Base-by-base conservation (phyloP, 2,329 filamentous ascomycete species). In the Colletotrichum cordylinicola region DNA sequence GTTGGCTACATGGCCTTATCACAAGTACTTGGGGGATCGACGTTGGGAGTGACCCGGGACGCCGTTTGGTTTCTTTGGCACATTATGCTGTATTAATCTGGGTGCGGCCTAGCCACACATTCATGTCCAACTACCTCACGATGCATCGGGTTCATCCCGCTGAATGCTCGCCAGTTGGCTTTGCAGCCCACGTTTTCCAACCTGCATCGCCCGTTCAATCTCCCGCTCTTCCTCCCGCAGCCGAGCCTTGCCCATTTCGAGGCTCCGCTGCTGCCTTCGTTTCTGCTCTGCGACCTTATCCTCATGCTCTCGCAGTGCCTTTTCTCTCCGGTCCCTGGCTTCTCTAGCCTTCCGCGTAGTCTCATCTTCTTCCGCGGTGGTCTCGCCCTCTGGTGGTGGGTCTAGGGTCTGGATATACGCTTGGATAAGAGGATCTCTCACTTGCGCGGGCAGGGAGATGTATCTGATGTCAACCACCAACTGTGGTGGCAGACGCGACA, bases 381-480 rank as follows among this genome's bases (percentile, higher is more conserved):
- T 78, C 10, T 79, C 80, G 1, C 72, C 77, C 3, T 78, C 80
- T 0, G 92, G 92, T 21, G 92, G 89, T 6, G 91, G 87, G 5
- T 90, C 89, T 2, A 96, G 84, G 0, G 89, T 92, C 74, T 90
- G 88, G 33, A 96, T 91, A 80, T 93, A 94, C 4, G 91, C 90
- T 80, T 92, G 90, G 8, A 96, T 85, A 8, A 96, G 84, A 2
- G 90, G 85, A 78, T 96, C 92, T 21, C 95, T 89, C 1, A 89
- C 87, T 52, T 87, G 84, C 1, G 90, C 82, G 31, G 93, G 90
- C 1, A 96, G 86, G 6, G 92, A 93, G 39, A 95, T 91, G 82
- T 92, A 96, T 60, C 93, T 90, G 43, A 95, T 83, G 81, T 96
- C 94, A 18, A 88, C 87, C 2, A 94, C 86, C 0, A 96, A 82